Evolutionary conservation across 768 basidiomycete genomes (phyloP).

Genomic region (Hygrocybe coccinea): DNA sequence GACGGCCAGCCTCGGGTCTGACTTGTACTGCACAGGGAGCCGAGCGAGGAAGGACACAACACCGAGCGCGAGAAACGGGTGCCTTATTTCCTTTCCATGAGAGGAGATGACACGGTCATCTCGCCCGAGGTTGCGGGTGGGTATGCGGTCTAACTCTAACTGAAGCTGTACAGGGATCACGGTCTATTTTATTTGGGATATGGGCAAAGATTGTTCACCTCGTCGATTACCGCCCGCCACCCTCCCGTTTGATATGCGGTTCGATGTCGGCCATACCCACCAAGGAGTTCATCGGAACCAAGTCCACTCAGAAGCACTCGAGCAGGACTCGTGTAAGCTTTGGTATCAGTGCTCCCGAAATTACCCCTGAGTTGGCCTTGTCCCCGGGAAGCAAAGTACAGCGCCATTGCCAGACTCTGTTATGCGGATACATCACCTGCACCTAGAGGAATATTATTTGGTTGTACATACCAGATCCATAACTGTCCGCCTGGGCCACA

Average conservation of each 20-base stretch:
- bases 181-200: neutral
- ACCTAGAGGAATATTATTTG: neutral
- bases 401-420: constrained; percentile 85
- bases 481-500: constrained; percentile 76
- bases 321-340: constrained; percentile 66
- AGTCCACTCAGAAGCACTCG: constrained; percentile 85
- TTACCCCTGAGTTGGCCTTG: constrained; percentile 50
- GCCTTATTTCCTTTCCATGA: constrained; percentile 87
- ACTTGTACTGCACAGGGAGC: constrained; percentile 77
- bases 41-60: constrained; percentile 73
- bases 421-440: neutral
- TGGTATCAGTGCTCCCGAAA: constrained; percentile 29
- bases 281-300: constrained; percentile 92
- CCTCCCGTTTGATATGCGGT: constrained; percentile 61
- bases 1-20: constrained; percentile 68
- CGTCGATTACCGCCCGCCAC: constrained; percentile 74
- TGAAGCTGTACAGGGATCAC: constrained; percentile 58
- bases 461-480: constrained; percentile 75
- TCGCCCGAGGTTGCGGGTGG: constrained; percentile 83
- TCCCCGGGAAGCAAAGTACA: constrained; percentile 90
- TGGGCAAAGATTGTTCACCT: constrained; percentile 46
- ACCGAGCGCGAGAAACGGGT: constrained; percentile 82
- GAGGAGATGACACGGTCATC: constrained; percentile 93
- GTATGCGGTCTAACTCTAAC: constrained; percentile 82
- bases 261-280: constrained; percentile 89